Evolutionary conservation across 2,329 filamentous ascomycete genomes (phyloP).

Genomic region (Cercospora canescens): DNA sequence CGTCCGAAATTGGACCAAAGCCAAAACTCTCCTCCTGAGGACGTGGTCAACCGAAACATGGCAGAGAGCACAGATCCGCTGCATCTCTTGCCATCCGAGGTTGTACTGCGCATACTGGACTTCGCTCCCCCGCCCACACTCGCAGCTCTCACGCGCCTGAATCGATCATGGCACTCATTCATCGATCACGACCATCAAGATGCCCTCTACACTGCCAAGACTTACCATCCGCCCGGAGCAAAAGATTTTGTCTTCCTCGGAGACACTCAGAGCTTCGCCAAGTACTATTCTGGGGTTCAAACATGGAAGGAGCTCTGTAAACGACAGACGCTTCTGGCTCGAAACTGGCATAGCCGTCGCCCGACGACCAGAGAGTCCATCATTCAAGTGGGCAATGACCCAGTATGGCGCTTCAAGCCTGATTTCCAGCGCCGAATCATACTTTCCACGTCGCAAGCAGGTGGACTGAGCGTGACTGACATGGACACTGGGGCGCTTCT

Average conservation of each 20-base stretch:
- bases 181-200: constrained; percentile 46
- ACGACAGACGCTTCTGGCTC: constrained; percentile 41
- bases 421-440: constrained; percentile 51
- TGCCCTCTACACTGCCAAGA: constrained; percentile 43
- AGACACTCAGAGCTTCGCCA: constrained; percentile 32
- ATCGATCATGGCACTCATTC: constrained; percentile 43
- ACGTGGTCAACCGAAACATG: background rate
- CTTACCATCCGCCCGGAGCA: constrained; percentile 27
- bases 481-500: constrained; percentile 47
- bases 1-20: background rate
- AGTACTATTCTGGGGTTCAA: constrained; percentile 35
- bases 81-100: constrained; percentile 40
- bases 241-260: constrained; percentile 38
- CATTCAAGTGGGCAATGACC: constrained; percentile 43
- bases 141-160: constrained; percentile 39
- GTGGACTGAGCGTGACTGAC: constrained; percentile 49
- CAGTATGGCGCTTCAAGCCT: constrained; percentile 48
- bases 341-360: constrained; percentile 40
- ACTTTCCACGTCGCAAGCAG: constrained; percentile 47
- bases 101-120: constrained; percentile 44
- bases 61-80: constrained; percentile 26
- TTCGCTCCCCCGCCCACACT: constrained; percentile 38
- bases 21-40: too few relatives aligned
- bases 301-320: constrained; percentile 50
- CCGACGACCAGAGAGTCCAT: constrained; percentile 43